phyloP scores from a whole-genome alignment of 1,284 basidiomycete genomes.

The Sphagnurus paluster region DNA sequence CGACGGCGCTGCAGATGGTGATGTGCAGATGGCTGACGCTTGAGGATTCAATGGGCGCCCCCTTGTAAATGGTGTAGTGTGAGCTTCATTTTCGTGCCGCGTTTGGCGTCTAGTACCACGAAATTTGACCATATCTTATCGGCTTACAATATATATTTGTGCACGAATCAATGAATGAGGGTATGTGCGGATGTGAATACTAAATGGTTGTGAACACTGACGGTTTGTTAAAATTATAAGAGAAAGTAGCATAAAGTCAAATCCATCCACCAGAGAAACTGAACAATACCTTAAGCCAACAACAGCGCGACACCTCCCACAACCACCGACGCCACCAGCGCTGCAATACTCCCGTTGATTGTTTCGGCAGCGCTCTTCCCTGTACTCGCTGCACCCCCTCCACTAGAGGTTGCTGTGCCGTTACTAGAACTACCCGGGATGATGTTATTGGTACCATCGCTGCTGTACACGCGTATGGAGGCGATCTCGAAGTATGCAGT shows the following conservation, averaged over 20 bases:
- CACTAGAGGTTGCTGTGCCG: neutral
- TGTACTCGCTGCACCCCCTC: constrained; percentile 1
- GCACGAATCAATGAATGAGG: too few relatives aligned
- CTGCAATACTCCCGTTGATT: neutral
- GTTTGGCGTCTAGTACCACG: too few relatives aligned
- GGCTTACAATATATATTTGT: too few relatives aligned
- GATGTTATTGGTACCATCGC: constrained; percentile 24
- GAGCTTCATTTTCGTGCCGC: too few relatives aligned
- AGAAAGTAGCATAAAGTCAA: too few relatives aligned
- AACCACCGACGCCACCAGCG: neutral
- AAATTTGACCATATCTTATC: too few relatives aligned
- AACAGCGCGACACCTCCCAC: constrained; percentile 7
- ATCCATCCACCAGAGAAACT: neutral
- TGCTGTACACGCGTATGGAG: constrained; percentile 57
- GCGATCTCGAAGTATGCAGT: constrained; percentile 79
- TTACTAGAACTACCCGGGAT: constrained; percentile 5
- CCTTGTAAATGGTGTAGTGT: too few relatives aligned
- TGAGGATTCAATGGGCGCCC: too few relatives aligned
- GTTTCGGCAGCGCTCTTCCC: neutral
- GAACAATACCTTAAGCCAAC: neutral
- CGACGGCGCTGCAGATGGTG: constrained; percentile 30
- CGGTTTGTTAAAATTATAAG: too few relatives aligned
- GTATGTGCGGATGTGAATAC: too few relatives aligned
- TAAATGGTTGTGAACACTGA: neutral
- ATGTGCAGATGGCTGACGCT: constrained; percentile 40